These are phyloP conservation scores for Ceratobasidium sp. DNA, from an alignment of 1,284 basidiomycete genomes.

Conservation along the genomic window DNA sequence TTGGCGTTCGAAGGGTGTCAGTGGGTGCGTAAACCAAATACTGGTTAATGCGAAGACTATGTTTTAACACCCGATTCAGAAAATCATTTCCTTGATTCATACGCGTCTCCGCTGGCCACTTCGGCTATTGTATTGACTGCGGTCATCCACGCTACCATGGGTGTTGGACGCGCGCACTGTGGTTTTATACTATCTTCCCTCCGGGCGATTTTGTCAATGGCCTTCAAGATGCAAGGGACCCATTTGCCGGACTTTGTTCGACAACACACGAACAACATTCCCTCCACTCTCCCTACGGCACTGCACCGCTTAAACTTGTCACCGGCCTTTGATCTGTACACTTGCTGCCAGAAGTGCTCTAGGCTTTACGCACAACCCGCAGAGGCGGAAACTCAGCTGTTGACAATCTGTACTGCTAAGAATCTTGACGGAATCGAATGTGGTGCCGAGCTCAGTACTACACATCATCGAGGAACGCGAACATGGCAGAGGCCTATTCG, in stretches of 20 bases:
- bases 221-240: background rate
- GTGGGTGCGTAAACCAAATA: too few species aligned
- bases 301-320: background rate
- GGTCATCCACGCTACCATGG: conserved; percentile 1
- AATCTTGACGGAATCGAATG: too few species aligned
- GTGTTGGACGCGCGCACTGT: background rate
- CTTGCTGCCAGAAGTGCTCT: background rate
- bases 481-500: too few species aligned
- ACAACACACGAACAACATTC: background rate
- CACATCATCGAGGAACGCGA: too few species aligned
- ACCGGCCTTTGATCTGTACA: background rate
- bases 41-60: too few species aligned
- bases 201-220: background rate
- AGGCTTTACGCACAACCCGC: background rate
- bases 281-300: background rate
- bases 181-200: background rate
- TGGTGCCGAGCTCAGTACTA: too few species aligned
- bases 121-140: background rate
- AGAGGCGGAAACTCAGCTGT: too few species aligned
- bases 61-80: too few species aligned
- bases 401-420: too few species aligned
- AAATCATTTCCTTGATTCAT: too few species aligned
- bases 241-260: background rate
- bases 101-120: background rate
- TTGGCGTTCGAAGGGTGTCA: too few species aligned